Base-by-base conservation (phyloP, 202 grass and related monocot genomes). In the Eragrostis tef region DNA sequence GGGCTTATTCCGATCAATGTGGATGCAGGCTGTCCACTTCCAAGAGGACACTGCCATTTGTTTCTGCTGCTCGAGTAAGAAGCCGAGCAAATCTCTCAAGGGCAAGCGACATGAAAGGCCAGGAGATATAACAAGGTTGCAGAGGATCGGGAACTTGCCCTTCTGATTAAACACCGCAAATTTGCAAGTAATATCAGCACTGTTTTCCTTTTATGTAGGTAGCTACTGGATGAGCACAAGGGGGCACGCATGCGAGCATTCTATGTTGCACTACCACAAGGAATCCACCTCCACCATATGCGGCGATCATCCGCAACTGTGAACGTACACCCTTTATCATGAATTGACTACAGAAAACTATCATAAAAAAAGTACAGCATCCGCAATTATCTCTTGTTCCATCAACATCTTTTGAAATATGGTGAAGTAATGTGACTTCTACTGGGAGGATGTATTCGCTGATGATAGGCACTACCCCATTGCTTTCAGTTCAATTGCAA, bases 241-340 rank as follows among this genome's bases (percentile, higher is more conserved):
- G 43, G 22, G 46, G 17, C 58, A 77, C 24, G 42, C 65, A 47
- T 2, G 11, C 47, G 11, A 67, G 11, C 39, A 46, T 76, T 26
- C 81, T 46, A 45, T 67, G 34, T 75, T 67, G 49, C 64, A 46
- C 70, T 27, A 69, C 69, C 17, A 75, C 64, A 20, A 45, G 69
- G 70, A 84, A 17, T 82, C 84, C 74, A 90, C 61, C n/a, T n/a
- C n/a, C 74, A 90, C 61, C 77, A 87, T 87, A 87, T 56, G 88
- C 88, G 43, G 84, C 61, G 70, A 70, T 79, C 83, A 90, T 45
- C 88, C 50, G 60, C 73, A 46, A 71, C 71, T 64, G 42, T 71
- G 34, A 83, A 48, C 44, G 29, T 79, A 83, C 39, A 74, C 51
- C 52, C 76, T 80, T 87, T 90, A 83, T 74, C 22, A 68, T 78